These are phyloP conservation scores for Notholithocarpus densiflorus DNA, from an alignment of 306 rosid genomes.

Conservation along the genomic window DNA sequence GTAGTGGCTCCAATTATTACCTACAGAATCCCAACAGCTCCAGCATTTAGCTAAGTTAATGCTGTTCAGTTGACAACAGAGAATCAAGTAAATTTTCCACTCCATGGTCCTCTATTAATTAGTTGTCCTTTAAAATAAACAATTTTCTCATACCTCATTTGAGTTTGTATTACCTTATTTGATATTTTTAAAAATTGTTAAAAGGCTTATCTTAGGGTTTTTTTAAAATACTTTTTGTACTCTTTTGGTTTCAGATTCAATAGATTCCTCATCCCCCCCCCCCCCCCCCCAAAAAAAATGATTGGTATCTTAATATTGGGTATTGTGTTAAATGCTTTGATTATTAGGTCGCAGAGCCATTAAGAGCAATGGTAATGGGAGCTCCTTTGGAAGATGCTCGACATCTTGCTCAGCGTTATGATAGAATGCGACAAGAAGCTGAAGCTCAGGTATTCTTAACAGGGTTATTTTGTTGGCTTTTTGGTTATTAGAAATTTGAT, in stretches of 20 bases:
- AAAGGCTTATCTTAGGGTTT: background rate
- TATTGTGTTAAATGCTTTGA: conserved; percentile 20
- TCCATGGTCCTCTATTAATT: background rate
- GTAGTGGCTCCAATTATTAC: background rate
- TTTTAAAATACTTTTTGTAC: background rate
- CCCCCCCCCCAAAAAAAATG: too few species aligned
- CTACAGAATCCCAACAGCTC: background rate
- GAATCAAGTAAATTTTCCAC: background rate
- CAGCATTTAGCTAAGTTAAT: background rate
- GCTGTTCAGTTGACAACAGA: background rate
- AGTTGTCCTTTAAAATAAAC: background rate
- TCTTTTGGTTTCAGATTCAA: background rate
- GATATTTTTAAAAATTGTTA: background rate
- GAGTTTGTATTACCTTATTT: background rate
- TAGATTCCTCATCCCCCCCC: too few species aligned
- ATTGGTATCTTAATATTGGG: background rate
- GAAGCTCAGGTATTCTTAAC: conserved; percentile 76
- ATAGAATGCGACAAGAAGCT: conserved; percentile 91
- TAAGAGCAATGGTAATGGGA: conserved; percentile 93
- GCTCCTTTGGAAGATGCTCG: conserved; percentile 95
- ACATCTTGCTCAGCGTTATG: conserved; percentile 94
- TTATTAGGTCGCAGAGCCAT: conserved; percentile 83
- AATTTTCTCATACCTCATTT: background rate
- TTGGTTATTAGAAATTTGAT: conserved; percentile 1
- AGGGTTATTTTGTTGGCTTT: background rate